Evolutionary conservation across 768 basidiomycete species (phyloP), one percentile per base, ranked within the genome.

Genomic region (Hericium coralloides): DNA sequence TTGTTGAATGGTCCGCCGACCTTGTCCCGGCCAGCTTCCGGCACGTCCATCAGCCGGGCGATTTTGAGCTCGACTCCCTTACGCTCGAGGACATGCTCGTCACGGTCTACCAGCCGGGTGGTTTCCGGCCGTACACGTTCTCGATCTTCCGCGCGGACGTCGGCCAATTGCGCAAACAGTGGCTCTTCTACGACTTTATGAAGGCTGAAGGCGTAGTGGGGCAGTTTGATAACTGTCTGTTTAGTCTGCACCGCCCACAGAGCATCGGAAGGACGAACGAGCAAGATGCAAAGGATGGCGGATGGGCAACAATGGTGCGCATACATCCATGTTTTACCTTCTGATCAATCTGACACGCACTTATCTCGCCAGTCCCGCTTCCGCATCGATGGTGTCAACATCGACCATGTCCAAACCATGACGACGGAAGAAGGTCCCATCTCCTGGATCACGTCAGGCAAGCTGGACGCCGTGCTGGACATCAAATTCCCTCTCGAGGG

Each of bases 371-470:
- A 95, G 95, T 90, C 94, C 7, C 89, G 97, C 52, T 88, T 98
- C 67, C 84, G 97, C 15, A 95, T 99, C 55, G 97, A 99, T 67
- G 95, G 95, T 12, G 87, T 99, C 52, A 93, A 90, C 59, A 85
- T 99, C 63, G 97, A 99, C 72, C 97, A 99, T 68, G 74, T 97
- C 54, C 91, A 97, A 71, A 82, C 85, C 52, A 83, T 87, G 37
- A 84, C 86, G 4, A 89, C 87, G 2, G 78, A 79, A 55, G 89
- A 87, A 60, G 91, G 93, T 7, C 94, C 95, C 12, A 87, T 98
- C 58, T 94, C 93, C 1, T 99, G 97, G 97, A 93, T 99, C 58
- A 95, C 89, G 0, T 91, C 95, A 0, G 97, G 97, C 45, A 97
- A 95, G 70, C 79, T 97, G 25, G 97, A 99, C 66, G 91, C 93